Conservation (phyloP, 2,329 filamentous ascomycete species). For the Anisogramma anomala region DNA sequence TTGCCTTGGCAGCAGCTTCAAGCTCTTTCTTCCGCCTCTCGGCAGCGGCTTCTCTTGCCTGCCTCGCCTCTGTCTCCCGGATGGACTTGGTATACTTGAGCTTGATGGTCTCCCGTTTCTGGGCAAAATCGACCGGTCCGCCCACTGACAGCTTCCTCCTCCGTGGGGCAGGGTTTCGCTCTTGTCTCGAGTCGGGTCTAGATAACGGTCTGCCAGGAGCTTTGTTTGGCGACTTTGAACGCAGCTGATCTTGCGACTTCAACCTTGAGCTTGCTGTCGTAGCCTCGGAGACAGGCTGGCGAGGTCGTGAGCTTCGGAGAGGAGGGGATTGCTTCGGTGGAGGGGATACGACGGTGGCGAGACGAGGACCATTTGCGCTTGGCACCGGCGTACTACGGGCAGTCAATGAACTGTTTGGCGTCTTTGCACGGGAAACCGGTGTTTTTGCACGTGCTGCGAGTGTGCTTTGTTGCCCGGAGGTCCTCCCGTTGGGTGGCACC, state of each 20-base stretch:
- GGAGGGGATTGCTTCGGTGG: slow-evolving; percentile 67
- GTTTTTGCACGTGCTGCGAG: slow-evolving; percentile 29
- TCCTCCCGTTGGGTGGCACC: slow-evolving; percentile 25
- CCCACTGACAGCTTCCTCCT: slow-evolving; percentile 45
- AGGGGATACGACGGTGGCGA: slow-evolving; percentile 64
- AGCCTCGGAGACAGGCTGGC: slow-evolving; percentile 66
- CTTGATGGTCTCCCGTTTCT: slow-evolving; percentile 69
- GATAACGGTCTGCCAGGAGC: slow-evolving; percentile 21
- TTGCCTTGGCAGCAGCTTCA: slow-evolving; percentile 33
- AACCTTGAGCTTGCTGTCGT: slow-evolving; percentile 59
- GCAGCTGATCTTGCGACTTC: slow-evolving; percentile 42
- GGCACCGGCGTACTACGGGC: slow-evolving; percentile 27
- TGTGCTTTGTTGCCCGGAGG: slow-evolving; percentile 23
- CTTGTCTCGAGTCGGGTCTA: slow-evolving; percentile 23
- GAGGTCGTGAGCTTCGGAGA: slow-evolving; percentile 69
- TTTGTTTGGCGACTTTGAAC: slow-evolving; percentile 35
- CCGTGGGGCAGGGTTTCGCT: slow-evolving; percentile 26
- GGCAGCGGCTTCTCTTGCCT: slow-evolving; percentile 40
- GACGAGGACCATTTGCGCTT: slow-evolving; percentile 42
- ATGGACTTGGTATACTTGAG: slow-evolving; percentile 79
- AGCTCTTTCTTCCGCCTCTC: slow-evolving; percentile 42
- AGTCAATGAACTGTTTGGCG: slow-evolving; percentile 32
- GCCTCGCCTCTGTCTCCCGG: slow-evolving; percentile 55
- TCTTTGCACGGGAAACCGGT: slow-evolving; percentile 32
- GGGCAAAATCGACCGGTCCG: slow-evolving; percentile 74